phyloP scores from a whole-genome alignment of 164 flowering plant species.

The Liriodendron chinense region DNA sequence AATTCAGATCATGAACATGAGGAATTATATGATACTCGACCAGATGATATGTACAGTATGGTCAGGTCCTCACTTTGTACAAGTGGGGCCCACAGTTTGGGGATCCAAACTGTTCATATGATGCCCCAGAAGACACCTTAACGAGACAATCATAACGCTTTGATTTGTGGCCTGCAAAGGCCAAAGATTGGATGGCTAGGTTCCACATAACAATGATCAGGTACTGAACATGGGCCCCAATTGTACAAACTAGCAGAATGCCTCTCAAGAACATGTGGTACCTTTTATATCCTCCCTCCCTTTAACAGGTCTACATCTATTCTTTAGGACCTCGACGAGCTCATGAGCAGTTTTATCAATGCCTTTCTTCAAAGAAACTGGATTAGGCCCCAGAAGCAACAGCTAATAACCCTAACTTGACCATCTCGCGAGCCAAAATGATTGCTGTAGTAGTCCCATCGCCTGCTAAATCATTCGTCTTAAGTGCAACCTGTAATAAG shows the following conservation, averaged over 20 bases:
- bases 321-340: slow-evolving; percentile 55
- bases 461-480: slow-evolving; percentile 84
- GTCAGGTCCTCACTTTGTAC: not conserved
- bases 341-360: slow-evolving; percentile 84
- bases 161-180: not conserved
- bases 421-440: slow-evolving; percentile 74
- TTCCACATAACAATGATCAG: not conserved
- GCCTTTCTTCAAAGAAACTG: slow-evolving; percentile 74
- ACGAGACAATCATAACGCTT: not conserved
- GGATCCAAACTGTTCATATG: not conserved
- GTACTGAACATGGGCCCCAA: not conserved
- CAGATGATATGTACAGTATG: not conserved
- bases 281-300: slow-evolving; percentile 78
- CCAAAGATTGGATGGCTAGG: not conserved
- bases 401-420: slow-evolving; percentile 65
- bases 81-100: not conserved
- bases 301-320: slow-evolving; percentile 51
- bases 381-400: slow-evolving; percentile 84
- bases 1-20: not conserved
- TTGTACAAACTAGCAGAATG: not conserved
- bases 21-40: not conserved
- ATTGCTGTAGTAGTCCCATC: slow-evolving; percentile 99
- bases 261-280: slow-evolving; percentile 14
- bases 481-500: slow-evolving; percentile 65
- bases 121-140: not conserved